A percentile compares a stretch with the other conserved stretches of the same genome.
phyloP scores from a whole-genome alignment of 2,329 filamentous ascomycete genomes.

The Beauveria rudraprayagi region DNA sequence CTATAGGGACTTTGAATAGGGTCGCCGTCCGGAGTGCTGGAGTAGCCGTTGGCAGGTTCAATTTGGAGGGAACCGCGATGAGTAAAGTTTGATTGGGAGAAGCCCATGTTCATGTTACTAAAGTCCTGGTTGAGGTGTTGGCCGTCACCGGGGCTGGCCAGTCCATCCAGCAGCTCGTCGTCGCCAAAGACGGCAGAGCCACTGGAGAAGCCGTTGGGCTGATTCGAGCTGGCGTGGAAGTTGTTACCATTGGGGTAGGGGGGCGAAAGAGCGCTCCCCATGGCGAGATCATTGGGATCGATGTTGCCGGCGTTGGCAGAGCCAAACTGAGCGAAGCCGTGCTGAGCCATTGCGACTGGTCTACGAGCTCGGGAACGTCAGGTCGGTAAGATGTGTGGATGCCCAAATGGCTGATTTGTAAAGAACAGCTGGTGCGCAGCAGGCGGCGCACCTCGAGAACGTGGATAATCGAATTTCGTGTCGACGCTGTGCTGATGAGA shows the following conservation, averaged over 20 bases:
- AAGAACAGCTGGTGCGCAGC: not conserved
- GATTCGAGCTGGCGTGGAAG: constrained; percentile 49
- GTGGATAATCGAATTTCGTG: not conserved
- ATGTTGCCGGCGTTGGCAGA: constrained; percentile 52
- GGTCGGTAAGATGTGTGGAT: constrained; percentile 13
- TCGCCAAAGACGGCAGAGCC: constrained; percentile 75
- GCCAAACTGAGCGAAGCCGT: constrained; percentile 49
- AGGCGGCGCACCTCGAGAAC: not conserved
- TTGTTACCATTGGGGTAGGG: constrained; percentile 47
- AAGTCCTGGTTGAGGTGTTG: constrained; percentile 50
- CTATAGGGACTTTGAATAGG: constrained; percentile 88
- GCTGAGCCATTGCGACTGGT: constrained; percentile 41
- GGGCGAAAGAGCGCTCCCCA: constrained; percentile 53
- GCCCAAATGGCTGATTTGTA: not conserved
- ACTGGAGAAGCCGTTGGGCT: constrained; percentile 65
- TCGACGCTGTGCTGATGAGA: constrained; percentile 1
- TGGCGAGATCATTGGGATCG: constrained; percentile 77
- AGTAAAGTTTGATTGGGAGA: constrained; percentile 44
- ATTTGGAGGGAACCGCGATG: constrained; percentile 54
- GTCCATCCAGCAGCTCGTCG: constrained; percentile 75
- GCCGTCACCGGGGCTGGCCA: constrained; percentile 48
- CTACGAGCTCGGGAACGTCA: constrained; percentile 12
- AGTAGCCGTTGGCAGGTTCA: constrained; percentile 69
- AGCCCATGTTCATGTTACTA: constrained; percentile 48
- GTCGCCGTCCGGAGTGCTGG: constrained; percentile 83